phyloP scores from a whole-genome alignment of 2,329 filamentous ascomycete genomes.

The Coniella vitis region DNA sequence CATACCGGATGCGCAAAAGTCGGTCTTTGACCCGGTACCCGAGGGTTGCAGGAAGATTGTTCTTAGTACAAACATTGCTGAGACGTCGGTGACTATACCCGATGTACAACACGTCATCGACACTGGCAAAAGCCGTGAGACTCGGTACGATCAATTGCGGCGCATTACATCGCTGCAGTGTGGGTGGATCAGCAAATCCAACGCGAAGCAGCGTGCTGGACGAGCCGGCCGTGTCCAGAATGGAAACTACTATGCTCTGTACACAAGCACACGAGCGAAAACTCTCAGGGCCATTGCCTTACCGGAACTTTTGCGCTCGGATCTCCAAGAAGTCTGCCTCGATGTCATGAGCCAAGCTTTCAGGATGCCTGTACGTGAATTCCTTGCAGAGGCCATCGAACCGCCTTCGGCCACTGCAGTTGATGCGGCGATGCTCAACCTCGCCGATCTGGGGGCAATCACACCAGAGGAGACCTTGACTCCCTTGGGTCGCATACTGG shows the following conservation, averaged over 20 bases:
- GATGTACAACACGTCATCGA: constrained; percentile 45
- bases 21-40: constrained; percentile 32
- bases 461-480: constrained; percentile 36
- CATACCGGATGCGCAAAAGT: constrained; percentile 33
- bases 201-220: constrained; percentile 40
- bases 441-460: constrained; percentile 35
- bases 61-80: constrained; percentile 43
- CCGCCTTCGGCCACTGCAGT: constrained; percentile 33
- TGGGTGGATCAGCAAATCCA: constrained; percentile 41
- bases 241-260: constrained; percentile 43
- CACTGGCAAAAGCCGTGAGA: constrained; percentile 30
- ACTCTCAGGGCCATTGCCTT: constrained; percentile 22
- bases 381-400: constrained; percentile 37
- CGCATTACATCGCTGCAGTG: constrained; percentile 32
- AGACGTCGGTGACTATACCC: constrained; percentile 44
- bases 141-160: constrained; percentile 32
- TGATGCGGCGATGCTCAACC: constrained; percentile 28
- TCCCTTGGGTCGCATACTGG: constrained; percentile 29
- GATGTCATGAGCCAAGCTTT: constrained; percentile 33
- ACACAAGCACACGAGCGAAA: constrained; percentile 23
- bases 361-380: constrained; percentile 30
- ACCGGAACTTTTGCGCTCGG: constrained; percentile 35
- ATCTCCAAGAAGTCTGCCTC: constrained; percentile 38
- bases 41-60: constrained; percentile 39
- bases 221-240: constrained; percentile 40